Evolutionary conservation across 768 basidiomycete species (phyloP).

Genomic region (Crucibulum laeve): DNA sequence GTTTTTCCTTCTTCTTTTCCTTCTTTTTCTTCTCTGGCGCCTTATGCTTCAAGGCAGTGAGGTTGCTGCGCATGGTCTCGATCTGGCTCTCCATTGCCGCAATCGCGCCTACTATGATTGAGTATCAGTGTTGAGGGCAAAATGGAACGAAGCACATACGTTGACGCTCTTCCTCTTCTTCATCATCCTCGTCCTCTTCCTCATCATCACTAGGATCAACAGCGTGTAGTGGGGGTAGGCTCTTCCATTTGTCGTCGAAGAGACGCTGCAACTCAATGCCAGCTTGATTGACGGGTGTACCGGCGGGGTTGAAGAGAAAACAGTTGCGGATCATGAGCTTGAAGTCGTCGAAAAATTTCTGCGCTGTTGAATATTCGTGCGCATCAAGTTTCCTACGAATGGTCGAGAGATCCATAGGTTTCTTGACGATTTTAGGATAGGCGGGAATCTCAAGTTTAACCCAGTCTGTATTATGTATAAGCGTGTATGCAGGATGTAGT

Average conservation of each 20-base stretch:
- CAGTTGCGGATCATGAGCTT: constrained; percentile 95
- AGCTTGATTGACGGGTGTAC: constrained; percentile 81
- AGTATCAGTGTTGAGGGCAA: constrained; percentile 11
- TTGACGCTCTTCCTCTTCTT: constrained; percentile 51
- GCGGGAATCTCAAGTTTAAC: constrained; percentile 73
- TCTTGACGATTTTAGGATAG: constrained; percentile 86
- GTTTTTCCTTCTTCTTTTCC: constrained; percentile 54
- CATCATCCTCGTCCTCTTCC: constrained; percentile 61
- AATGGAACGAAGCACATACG: constrained; percentile 41
- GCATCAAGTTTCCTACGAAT: constrained; percentile 83
- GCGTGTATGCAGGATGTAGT: constrained; percentile 3
- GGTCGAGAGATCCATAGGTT: constrained; percentile 92
- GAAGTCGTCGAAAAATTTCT: constrained; percentile 87
- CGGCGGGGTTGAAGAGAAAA: constrained; percentile 85
- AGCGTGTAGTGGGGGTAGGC: constrained; percentile 58
- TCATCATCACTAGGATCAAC: constrained; percentile 50
- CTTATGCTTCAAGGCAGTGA: constrained; percentile 57
- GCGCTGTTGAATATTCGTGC: constrained; percentile 70
- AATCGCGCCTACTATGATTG: constrained; percentile 52
- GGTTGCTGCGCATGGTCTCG: constrained; percentile 67
- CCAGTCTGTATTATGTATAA: constrained; percentile 50
- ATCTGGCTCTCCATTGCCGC: constrained; percentile 79
- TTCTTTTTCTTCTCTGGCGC: constrained; percentile 75
- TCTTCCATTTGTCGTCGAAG: constrained; percentile 92
- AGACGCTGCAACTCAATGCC: constrained; percentile 81